Conservation (phyloP, 345 rosid genomes). For the Populus davidiana region DNA sequence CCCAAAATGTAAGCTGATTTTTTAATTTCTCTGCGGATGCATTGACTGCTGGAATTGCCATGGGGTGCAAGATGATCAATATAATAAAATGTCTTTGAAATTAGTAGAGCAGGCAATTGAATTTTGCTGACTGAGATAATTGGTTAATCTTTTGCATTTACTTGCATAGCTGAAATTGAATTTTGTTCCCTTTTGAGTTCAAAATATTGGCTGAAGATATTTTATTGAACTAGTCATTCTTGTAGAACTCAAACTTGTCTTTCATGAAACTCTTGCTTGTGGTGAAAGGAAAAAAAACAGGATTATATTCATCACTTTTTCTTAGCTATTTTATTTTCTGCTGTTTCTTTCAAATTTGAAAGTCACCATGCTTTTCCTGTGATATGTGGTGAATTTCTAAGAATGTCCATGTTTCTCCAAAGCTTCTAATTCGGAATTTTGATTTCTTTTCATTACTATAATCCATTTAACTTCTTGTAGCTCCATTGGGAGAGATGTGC, state of each 20-base stretch:
- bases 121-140: not conserved
- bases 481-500: slow-evolving; percentile 66
- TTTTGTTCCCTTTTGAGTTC: not conserved
- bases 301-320: not conserved
- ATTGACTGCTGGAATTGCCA: not conserved
- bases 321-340: not conserved
- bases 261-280: not conserved
- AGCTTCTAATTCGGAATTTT: not conserved
- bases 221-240: not conserved
- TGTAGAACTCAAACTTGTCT: not conserved
- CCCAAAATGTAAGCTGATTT: slow-evolving; percentile 61
- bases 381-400: not conserved
- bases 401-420: not conserved
- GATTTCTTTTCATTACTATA: not conserved
- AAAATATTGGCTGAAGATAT: not conserved
- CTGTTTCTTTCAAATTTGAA: not conserved
- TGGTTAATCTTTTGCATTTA: not conserved
- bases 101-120: not conserved
- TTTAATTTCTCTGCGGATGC: not conserved
- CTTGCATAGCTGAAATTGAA: not conserved
- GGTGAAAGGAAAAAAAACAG: not conserved
- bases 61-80: not conserved
- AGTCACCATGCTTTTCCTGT: not conserved
- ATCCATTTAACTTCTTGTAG: slow-evolving; percentile 36
- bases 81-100: not conserved